Evolutionary conservation across 768 basidiomycete genomes (phyloP).

Genomic region (Collybiopsis luxurians): DNA sequence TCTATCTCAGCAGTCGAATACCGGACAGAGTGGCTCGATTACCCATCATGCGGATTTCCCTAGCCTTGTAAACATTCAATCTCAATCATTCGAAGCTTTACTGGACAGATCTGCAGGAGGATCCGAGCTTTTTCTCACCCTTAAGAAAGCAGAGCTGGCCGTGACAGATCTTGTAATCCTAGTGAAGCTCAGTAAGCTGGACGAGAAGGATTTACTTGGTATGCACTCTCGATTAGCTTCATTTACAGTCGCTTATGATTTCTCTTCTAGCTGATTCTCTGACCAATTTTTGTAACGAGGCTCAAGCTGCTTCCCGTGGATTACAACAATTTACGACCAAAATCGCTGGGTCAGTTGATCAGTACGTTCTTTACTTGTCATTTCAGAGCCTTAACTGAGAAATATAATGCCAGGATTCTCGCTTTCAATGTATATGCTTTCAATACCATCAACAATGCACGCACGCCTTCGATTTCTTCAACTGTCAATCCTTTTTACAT

Average conservation of each 20-base stretch:
- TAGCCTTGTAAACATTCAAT: not conserved
- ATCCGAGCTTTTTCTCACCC: no score
- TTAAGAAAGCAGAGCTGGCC: conserved; percentile 51
- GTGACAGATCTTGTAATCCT: conserved; percentile 42
- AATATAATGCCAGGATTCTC: conserved; percentile 31
- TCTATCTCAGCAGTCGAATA: not conserved
- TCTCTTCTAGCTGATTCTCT: conserved; percentile 27
- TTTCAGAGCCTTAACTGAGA: not conserved
- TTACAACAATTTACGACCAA: conserved; percentile 40
- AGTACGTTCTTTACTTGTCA: conserved; percentile 26
- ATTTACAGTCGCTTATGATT: not conserved
- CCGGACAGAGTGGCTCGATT: not conserved
- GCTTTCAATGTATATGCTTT: conserved; percentile 49
- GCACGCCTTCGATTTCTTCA: conserved; percentile 21
- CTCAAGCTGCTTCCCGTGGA: conserved; percentile 38
- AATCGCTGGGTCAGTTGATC: conserved; percentile 47
- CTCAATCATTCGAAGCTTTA: not conserved
- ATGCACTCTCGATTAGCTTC: not conserved
- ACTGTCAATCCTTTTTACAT: conserved; percentile 16
- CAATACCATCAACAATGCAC: conserved; percentile 24
- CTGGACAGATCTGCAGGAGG: conserved; percentile 31
- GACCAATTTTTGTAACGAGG: conserved; percentile 34
- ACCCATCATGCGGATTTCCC: not conserved
- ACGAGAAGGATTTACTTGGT: not conserved
- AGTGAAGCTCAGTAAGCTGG: conserved; percentile 24